Evolutionary conservation across 2,329 filamentous ascomycete species (phyloP), one percentile per base, ranked within the genome.

Genomic region (Coniochaeta ligniaria): DNA sequence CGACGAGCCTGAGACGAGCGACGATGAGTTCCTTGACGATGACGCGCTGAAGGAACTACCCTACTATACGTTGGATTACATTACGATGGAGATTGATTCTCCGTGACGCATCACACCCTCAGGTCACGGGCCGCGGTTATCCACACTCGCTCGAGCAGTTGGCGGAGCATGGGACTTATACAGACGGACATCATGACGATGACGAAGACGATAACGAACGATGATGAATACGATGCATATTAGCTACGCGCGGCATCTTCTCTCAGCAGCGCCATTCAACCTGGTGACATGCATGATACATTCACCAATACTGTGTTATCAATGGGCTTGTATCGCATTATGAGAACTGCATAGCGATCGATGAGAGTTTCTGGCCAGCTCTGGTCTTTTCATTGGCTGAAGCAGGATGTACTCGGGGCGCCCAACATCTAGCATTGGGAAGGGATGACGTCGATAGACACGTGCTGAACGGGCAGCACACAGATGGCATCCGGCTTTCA

Each of bases 41-140:
- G 72, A 77, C 58, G 68, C 72, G n/a, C 71, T 82, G 20, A 74
- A 74, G 58, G 79, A 83, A 67, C 69, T 83, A 12, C 80, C 81
- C 1, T 82, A 80, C 65, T 82, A 76, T 64, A 74, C 74, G 2
- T 73, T 79, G 62, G 77, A 82, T 66, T 79, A 81, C 60, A 79
- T 80, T 67, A 78, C 76, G 62, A 82, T 82, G 77, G 79, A 83
- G 64, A 72, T 82, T 60, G 78, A 80, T 61, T 74, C 73, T 41
- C 68, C 71, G n/a, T 73, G 54, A 66, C 22, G 26, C 12, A 26
- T n/a, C 2, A 52, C 26, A 6, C 8, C 24, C 24, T 28, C 41
- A 22, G 41, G 41, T 2, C 12, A 12, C 41, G 35, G 11, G 4
- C 35, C 35, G 35, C 14, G 6, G 35, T 43, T 43, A 12, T 47